phyloP scores from a whole-genome alignment of 352 stramenopile genomes.

The Phytophthora palmivora region DNA sequence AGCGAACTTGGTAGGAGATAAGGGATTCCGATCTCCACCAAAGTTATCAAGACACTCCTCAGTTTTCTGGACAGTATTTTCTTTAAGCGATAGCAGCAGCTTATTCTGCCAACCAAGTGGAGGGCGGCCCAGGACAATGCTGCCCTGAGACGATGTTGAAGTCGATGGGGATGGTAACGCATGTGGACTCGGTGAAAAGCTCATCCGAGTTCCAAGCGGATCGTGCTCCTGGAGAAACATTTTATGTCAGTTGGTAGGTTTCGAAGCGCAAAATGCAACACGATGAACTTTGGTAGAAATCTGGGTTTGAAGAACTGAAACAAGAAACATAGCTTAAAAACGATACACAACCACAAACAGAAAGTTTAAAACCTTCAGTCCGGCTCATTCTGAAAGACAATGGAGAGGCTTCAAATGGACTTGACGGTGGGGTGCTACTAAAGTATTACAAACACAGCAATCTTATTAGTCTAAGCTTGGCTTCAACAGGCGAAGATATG shows the following conservation, averaged over 20 bases:
- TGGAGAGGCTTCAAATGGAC: slow-evolving; percentile 21
- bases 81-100: slow-evolving; percentile 29
- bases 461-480: slow-evolving; percentile 11
- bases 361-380: slow-evolving; percentile 34
- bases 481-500: neutral
- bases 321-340: neutral
- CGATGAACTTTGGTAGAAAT: slow-evolving; percentile 12
- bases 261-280: slow-evolving; percentile 7
- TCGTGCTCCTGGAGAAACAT: slow-evolving; percentile 6
- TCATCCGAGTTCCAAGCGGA: slow-evolving; percentile 1
- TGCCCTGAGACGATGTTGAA: slow-evolving; percentile 50
- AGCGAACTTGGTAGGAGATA: slow-evolving; percentile 1
- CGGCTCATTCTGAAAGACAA: slow-evolving; percentile 44
- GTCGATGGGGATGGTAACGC: slow-evolving; percentile 34
- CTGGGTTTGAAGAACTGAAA: slow-evolving; percentile 41
- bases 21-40: neutral
- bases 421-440: slow-evolving; percentile 7
- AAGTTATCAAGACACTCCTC: slow-evolving; percentile 4
- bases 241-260: slow-evolving; percentile 2
- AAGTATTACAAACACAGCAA: slow-evolving; percentile 5
- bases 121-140: slow-evolving; percentile 40
- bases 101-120: slow-evolving; percentile 53
- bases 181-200: slow-evolving; percentile 11
- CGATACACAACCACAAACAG: neutral
- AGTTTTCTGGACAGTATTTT: slow-evolving; percentile 2